phyloP scores from a whole-genome alignment of 495 filamentous ascomycete genomes.

The Penicillium dipodomyicola region DNA sequence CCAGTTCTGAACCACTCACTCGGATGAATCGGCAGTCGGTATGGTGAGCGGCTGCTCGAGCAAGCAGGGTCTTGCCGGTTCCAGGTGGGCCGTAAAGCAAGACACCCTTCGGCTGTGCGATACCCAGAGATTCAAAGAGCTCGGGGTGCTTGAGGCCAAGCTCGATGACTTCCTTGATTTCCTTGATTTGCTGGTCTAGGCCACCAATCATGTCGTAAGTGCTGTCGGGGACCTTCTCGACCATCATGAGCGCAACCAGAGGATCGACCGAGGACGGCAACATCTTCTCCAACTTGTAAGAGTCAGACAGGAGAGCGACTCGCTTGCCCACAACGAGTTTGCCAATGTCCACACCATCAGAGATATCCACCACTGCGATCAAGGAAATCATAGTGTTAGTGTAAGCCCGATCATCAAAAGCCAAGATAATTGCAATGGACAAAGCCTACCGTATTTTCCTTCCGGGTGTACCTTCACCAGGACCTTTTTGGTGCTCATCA shows the following conservation, averaged over 20 bases:
- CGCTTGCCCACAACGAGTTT: conserved; percentile 98
- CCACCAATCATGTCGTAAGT: conserved; percentile 99
- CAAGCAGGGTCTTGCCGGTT: conserved; percentile 95
- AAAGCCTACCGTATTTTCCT: conserved; percentile 90
- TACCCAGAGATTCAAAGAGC: conserved; percentile 96
- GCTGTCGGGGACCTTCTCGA: conserved; percentile 98
- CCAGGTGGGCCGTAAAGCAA: conserved; percentile 95
- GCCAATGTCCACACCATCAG: conserved; percentile 87
- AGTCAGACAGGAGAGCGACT: conserved; percentile 91
- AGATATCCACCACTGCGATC: conserved; percentile 86
- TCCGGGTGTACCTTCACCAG: conserved; percentile 98
- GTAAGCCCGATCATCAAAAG: not conserved
- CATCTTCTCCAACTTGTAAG: conserved; percentile 98
- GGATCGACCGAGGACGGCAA: conserved; percentile 96
- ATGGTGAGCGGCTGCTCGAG: conserved; percentile 94
- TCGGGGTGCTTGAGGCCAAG: conserved; percentile 97
- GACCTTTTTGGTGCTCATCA: conserved; percentile 99
- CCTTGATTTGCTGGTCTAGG: conserved; percentile 98
- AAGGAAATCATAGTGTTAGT: conserved; percentile 18
- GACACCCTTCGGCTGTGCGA: conserved; percentile 97
- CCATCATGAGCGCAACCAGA: conserved; percentile 99
- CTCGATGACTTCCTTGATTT: conserved; percentile 99
- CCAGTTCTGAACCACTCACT: conserved; percentile 91
- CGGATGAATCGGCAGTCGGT: conserved; percentile 99
- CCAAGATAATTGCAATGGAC: not conserved